Evolutionary conservation across 257 asterid genomes (phyloP), one percentile per base, ranked within the genome.

Genomic region (Agastache rugosa): DNA sequence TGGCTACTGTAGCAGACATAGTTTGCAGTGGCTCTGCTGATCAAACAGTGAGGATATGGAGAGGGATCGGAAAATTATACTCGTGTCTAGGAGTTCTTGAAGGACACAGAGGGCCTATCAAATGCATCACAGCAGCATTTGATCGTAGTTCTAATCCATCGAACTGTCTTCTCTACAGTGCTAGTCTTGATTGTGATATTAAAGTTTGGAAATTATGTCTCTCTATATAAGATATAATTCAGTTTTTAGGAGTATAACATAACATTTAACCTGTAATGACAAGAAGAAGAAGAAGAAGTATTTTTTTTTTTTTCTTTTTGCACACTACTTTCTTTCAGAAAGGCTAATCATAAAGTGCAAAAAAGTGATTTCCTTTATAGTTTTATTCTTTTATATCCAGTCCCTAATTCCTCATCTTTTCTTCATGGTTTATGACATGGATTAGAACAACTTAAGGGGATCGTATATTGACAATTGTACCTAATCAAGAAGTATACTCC

Each of bases 21-120:
- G 75, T 91, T 55, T 88, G 83, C 83, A 86, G 95, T 58, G 97
- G 96, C 3, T 92, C 95, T 16, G 93, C 89, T 34, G 97, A 92
- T 69, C 82, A 80, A 76, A 88, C 95, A 0, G 91, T 90, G 53
- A 84, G 92, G 79, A 69, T 92, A 23, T 92, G 96, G 97, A 84
- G 78, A 69, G 80, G 88, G 63, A 8, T 63, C 45, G 96, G 79
- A 77, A 84, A 77, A 60, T 72, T 71, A 11, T 83, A 85, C 51
- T 69, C 82, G 29, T 92, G 97, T 79, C 51, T 88, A 53, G 82
- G 83, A 9, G 83, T 90, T 74, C 69, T 90, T 62, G 85, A 82
- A 73, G 96, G 92, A 50, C 97, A 92, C 37, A 67, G 8, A 67
- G 96, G 87, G 9, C 89, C 93, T 27, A 81, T 92, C 12, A 92